phyloP scores from a whole-genome alignment of 352 stramenopile genomes.

The Phytophthora sp. region DNA sequence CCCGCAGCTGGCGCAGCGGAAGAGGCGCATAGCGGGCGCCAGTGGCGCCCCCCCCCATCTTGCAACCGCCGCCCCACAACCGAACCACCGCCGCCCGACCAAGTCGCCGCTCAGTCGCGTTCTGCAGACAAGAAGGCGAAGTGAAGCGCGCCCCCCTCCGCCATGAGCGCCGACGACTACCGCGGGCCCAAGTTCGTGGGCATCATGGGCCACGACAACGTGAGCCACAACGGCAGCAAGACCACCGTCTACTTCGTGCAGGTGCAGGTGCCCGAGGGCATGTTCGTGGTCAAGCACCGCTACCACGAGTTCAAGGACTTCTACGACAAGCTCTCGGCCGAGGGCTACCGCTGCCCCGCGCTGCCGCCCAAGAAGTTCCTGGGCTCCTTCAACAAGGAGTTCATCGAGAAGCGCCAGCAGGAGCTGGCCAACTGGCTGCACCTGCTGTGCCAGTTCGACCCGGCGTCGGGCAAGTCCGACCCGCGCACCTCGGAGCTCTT shows the following conservation, averaged over 20 bases:
- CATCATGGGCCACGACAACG: constrained; percentile 88
- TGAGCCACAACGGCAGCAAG: constrained; percentile 89
- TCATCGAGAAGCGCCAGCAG: constrained; percentile 90
- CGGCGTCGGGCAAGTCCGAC: constrained; percentile 62
- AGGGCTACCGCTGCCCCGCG: constrained; percentile 79
- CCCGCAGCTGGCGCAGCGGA: constrained; percentile 25
- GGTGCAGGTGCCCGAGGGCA: constrained; percentile 74
- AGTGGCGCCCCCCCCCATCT: constrained; percentile 17
- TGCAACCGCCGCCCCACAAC: constrained; percentile 25
- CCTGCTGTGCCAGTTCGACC: constrained; percentile 78
- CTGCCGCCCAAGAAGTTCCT: constrained; percentile 91
- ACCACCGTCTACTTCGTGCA: constrained; percentile 88
- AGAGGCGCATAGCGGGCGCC: constrained; percentile 21
- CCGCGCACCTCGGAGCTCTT: constrained; percentile 76
- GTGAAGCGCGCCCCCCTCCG: too few species aligned
- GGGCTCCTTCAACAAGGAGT: constrained; percentile 90
- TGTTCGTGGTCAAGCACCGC: constrained; percentile 83
- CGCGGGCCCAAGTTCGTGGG: constrained; percentile 80
- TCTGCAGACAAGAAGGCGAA: constrained; percentile 32
- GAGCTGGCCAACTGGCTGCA: constrained; percentile 89
- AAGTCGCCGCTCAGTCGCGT: constrained; percentile 26
- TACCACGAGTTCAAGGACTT: constrained; percentile 92
- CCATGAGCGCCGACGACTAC: constrained; percentile 51
- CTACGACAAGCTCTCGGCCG: constrained; percentile 77
- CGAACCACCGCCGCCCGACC: constrained; percentile 12